Evolutionary conservation across 495 filamentous ascomycete species (phyloP), one percentile per base, ranked within the genome.

Genomic region (Penicillium lagena): DNA sequence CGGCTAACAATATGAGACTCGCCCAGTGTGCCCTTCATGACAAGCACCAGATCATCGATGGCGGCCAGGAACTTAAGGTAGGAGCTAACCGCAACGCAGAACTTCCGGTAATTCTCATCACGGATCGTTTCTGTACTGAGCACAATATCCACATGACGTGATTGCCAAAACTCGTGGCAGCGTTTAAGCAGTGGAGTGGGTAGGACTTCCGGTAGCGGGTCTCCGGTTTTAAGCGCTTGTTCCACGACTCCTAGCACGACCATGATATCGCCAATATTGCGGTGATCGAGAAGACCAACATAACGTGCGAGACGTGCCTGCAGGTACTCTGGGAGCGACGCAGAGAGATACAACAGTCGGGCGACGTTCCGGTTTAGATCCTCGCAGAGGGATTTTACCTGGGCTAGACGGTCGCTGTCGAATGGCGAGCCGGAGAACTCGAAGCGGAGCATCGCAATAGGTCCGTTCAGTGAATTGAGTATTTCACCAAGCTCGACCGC

Each of bases 391-490:
- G 45, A 29, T 38, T 67, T 62, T 6, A 72, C 63, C 17, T 59
- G 57, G 10, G 37, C 46, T 1, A 72, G 56, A 29, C 50, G 58
- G 0, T 50, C 43, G 44, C 63, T 67, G 50, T 68, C 65, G 40
- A 72, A 72, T 27, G 54, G 59, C 9, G 66, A 70, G 46, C 63
- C 59, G 33, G 68, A 72, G 39, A 72, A 70, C 34, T 72, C 68
- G 12, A 64, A 62, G 3, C 56, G 54, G 0, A 72, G 56, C 7
- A 67, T 37, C 1, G 55, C 54, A 27, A 70, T 59, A 1, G 65
- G 61, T 7, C 52, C 61, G 28, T 66, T 57, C 7, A 70, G 59
- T 4, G 40, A 36, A 12, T 55, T 47, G 12, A 72, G 56, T 7
- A 41, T 47, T 17, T 67, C 55, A 22, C 63, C 58, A 1, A 68